Conservation (phyloP, 2,329 filamentous ascomycete genomes). For the Trichoderma atroviride region DNA sequence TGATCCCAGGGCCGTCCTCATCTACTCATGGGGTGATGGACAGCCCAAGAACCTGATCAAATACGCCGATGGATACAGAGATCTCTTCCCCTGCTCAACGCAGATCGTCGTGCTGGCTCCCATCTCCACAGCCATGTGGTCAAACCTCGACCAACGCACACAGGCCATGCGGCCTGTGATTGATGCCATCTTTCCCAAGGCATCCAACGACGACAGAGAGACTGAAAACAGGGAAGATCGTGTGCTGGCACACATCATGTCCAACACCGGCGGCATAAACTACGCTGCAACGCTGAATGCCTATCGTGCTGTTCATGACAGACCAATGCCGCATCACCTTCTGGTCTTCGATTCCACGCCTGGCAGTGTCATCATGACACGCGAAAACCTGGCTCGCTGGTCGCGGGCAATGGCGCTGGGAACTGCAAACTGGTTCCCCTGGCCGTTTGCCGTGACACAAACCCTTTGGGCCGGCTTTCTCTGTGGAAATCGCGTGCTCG, state of each 20-base stretch:
- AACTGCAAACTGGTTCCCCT: conserved; percentile 50
- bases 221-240: conserved; percentile 27
- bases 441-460: conserved; percentile 53
- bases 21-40: conserved; percentile 63
- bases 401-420: conserved; percentile 57
- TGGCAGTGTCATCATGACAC: conserved; percentile 47
- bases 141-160: conserved; percentile 47
- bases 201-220: conserved; percentile 32
- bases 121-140: conserved; percentile 51
- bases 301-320: conserved; percentile 44
- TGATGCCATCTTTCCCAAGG: conserved; percentile 40
- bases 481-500: conserved; percentile 40
- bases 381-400: conserved; percentile 52
- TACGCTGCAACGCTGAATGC: conserved; percentile 53
- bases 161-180: conserved; percentile 51
- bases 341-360: conserved; percentile 58
- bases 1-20: conserved; percentile 51
- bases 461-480: conserved; percentile 50
- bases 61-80: conserved; percentile 55
- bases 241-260: conserved; percentile 58
- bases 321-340: conserved; percentile 51
- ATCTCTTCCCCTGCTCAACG: conserved; percentile 53
- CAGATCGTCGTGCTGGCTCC: conserved; percentile 56
- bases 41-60: conserved; percentile 58
- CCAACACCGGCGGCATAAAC: conserved; percentile 61